Evolutionary conservation across 2,329 filamentous ascomycete species (phyloP), one percentile per base, ranked within the genome.

Genomic region (Blumeriella jaapii): DNA sequence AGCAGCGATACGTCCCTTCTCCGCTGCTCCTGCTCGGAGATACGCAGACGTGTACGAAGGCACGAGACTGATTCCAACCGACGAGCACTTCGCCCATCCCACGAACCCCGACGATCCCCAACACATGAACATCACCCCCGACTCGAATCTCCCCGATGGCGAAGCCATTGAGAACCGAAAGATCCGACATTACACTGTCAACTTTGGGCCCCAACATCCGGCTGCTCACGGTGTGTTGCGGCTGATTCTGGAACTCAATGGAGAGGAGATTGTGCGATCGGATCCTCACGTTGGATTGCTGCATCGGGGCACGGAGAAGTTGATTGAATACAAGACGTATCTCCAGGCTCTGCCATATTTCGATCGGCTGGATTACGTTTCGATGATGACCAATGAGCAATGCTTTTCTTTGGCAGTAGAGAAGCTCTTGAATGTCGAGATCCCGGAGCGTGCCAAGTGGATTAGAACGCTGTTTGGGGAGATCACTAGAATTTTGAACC

Each of bases 331-430:
- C 74, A 95, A 94, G 73, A 94, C 89, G 52, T 98, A 98, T 59
- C 74, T 96, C 56, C 91, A 98, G 69, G 91, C 91, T 39, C 69
- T 98, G 57, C 91, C 91, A 38, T 98, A 98, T 69, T 98, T 98
- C 60, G 91, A 98, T 65, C 85, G 91, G 52, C 71, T 98, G 61
- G 91, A 98, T 64, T 98, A 98, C 62, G 87, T 95, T 52, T 95
- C 86, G 55, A 98, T 98, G 93, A 98, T 98, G 91, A 98, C 91
- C 55, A 98, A 98, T 63, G 91, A 98, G 71, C 91, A 98, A 65
- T 94, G 86, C 58, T 98, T 85, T 63, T 77, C 86, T 23, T 72
- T 98, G 48, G 91, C 86, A 13, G 89, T 96, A 37, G 91, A 98
- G 73, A 98, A 98, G 71, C 72, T 98, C 42, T 69, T 98, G 54